These are phyloP conservation scores for Daldinia concentrica DNA, from an alignment of 495 filamentous ascomycete genomes.

Conservation along the genomic window DNA sequence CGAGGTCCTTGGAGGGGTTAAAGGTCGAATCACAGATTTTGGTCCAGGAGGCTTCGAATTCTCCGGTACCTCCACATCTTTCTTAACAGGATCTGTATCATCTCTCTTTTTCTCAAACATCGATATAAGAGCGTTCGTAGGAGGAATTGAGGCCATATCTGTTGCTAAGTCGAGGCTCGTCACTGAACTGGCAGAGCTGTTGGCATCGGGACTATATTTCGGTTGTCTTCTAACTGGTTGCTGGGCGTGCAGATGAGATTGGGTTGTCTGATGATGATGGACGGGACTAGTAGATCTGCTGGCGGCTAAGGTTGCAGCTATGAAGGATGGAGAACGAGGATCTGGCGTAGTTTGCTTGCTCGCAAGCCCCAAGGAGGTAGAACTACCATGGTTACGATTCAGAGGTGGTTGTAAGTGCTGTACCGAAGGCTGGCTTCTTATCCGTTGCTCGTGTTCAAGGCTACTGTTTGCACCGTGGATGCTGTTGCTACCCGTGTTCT, in stretches of 20 bases:
- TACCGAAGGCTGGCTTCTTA: constrained; percentile 5
- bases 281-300: constrained; percentile 58
- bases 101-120: constrained; percentile 64
- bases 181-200: constrained; percentile 41
- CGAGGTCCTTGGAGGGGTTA: constrained; percentile 39
- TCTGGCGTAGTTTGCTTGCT: constrained; percentile 26
- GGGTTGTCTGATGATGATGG: constrained; percentile 47
- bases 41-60: constrained; percentile 36
- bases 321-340: constrained; percentile 59
- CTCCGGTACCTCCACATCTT: constrained; percentile 14
- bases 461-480: constrained; percentile 9
- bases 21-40: constrained; percentile 25
- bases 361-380: constrained; percentile 30
- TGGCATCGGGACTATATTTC: constrained; percentile 38
- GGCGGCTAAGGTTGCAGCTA: constrained; percentile 66
- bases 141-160: constrained; percentile 64
- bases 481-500: constrained; percentile 37
- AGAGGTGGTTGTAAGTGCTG: constrained; percentile 17
- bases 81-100: constrained; percentile 54
- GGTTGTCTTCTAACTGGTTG: constrained; percentile 25
- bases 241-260: constrained; percentile 21
- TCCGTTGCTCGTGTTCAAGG: constrained; percentile 6
- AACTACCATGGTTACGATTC: constrained; percentile 16
- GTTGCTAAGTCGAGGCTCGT: constrained; percentile 45
- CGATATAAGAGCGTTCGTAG: constrained; percentile 66